Conservation (phyloP, 352 stramenopile species). For the Globisporangium spinosum region DNA sequence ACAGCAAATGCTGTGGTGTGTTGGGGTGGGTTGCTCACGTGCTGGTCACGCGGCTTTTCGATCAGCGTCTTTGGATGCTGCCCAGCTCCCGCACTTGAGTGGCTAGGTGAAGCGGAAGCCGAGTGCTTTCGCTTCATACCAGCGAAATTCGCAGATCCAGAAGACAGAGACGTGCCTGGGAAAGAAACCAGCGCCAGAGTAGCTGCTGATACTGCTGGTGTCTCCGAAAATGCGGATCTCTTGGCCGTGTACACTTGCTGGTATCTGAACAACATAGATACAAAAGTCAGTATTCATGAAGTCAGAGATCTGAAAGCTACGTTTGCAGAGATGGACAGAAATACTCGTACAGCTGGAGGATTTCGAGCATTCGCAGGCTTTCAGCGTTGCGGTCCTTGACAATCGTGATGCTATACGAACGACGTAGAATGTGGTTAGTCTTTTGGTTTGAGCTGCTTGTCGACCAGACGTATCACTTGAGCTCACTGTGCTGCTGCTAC, state of each 20-base stretch:
- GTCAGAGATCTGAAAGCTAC: not conserved
- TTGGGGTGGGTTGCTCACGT: conserved; percentile 5
- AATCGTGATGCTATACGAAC: conserved; percentile 28
- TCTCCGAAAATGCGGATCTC: not conserved
- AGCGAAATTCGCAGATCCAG: not conserved
- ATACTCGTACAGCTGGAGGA: conserved; percentile 44
- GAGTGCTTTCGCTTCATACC: conserved; percentile 14
- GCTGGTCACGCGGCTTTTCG: conserved; percentile 14
- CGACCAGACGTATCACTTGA: not conserved
- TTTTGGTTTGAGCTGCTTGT: not conserved
- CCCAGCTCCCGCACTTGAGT: not conserved
- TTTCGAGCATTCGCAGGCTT: conserved; percentile 58
- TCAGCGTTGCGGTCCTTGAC: conserved; percentile 54
- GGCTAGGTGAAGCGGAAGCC: not conserved
- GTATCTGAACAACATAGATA: not conserved
- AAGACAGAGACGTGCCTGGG: not conserved
- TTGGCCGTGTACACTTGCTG: not conserved
- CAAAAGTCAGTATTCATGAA: too few relatives aligned
- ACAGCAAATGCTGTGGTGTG: not conserved
- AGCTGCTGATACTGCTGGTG: not conserved
- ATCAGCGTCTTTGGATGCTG: conserved; percentile 3
- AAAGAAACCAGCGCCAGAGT: conserved; percentile 8
- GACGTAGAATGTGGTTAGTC: not conserved
- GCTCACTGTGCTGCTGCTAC: conserved; percentile 36
- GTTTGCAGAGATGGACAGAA: not conserved